A percentile compares a stretch with the other conserved stretches of the same genome.
Evolutionary conservation across 2,329 filamentous ascomycete genomes (phyloP).

Genomic region (Aspergillus fumigatus): DNA sequence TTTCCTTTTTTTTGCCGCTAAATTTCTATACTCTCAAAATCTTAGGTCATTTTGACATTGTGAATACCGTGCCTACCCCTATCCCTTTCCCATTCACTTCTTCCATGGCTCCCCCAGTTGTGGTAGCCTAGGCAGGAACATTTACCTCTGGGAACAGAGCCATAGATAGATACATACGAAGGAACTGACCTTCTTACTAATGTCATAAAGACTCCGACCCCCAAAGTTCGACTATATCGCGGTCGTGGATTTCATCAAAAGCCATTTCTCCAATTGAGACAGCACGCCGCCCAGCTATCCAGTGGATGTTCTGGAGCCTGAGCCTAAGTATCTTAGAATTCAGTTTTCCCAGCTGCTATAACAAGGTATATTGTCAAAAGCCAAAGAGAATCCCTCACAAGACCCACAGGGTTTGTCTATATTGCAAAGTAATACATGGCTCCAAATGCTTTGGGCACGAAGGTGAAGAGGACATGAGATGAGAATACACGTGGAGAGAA

Average conservation of each 20-base stretch:
- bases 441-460: slow-evolving; percentile 5
- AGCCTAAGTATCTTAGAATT: background rate
- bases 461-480: slow-evolving; percentile 7
- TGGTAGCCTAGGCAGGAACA: no score
- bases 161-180: no score
- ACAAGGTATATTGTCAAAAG: slow-evolving; percentile 2
- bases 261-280: background rate
- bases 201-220: background rate
- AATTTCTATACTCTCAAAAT: no score
- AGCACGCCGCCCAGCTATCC: background rate
- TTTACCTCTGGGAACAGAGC: no score
- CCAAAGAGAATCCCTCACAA: slow-evolving; percentile 10
- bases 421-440: slow-evolving; percentile 17
- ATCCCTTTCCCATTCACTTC: no score
- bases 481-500: slow-evolving; percentile 6
- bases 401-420: slow-evolving; percentile 18
- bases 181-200: no score
- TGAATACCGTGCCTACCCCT: no score
- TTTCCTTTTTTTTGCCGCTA: no score
- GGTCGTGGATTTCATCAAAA: background rate
- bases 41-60: no score
- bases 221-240: background rate
- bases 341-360: background rate
- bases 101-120: no score
- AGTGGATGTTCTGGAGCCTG: background rate